Evolutionary conservation across 2,329 filamentous ascomycete genomes (phyloP).

Genomic region (Arthrobotrys entomopaga): DNA sequence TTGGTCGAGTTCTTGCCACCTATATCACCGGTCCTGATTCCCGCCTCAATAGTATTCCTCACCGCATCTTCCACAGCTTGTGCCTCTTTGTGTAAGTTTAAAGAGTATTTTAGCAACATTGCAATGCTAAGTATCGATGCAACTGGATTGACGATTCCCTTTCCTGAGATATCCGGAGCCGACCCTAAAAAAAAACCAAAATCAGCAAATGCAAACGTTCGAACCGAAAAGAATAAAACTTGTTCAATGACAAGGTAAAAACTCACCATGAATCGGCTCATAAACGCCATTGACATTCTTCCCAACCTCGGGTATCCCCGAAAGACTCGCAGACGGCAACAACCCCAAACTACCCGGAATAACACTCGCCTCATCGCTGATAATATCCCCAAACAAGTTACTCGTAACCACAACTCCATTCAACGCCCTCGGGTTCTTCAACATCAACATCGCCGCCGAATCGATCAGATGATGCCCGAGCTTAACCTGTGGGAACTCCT

Average conservation of each 20-base stretch:
- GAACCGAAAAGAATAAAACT: neutral
- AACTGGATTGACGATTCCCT: constrained; percentile 85
- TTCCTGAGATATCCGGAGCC: constrained; percentile 90
- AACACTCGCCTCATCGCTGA: constrained; percentile 92
- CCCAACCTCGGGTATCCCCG: constrained; percentile 85
- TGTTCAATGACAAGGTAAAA: neutral
- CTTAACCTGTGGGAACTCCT: constrained; percentile 87
- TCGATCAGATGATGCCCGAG: constrained; percentile 92
- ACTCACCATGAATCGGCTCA: constrained; percentile 91
- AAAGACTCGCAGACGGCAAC: constrained; percentile 85
- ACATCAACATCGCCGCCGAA: constrained; percentile 95
- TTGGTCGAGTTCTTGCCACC: constrained; percentile 78
- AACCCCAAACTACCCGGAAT: constrained; percentile 91
- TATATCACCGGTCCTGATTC: constrained; percentile 83
- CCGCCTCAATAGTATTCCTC: constrained; percentile 79
- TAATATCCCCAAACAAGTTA: constrained; percentile 96
- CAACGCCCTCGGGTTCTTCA: constrained; percentile 87
- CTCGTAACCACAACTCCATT: constrained; percentile 93
- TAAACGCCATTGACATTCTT: constrained; percentile 91
- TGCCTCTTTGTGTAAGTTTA: constrained; percentile 80
- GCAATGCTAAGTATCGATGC: constrained; percentile 90
- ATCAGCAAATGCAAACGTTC: neutral
- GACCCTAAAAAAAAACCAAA: constrained; percentile 60
- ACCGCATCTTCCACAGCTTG: constrained; percentile 84
- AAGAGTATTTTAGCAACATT: constrained; percentile 96